Base-by-base conservation (phyloP, 129 eudicot genomes). In the Smallanthus sonchifolius region DNA sequence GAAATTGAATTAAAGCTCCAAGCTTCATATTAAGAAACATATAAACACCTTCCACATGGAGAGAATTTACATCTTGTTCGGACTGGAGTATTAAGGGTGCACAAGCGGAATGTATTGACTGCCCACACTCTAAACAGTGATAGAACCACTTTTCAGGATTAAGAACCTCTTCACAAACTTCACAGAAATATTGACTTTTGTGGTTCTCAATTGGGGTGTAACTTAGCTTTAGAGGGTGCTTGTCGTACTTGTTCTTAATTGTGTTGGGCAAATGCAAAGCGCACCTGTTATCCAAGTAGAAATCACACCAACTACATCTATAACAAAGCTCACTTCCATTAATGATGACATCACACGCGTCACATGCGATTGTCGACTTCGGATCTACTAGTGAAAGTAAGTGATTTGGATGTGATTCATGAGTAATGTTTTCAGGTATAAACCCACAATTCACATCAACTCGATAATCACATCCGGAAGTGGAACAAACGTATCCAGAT, bases 231-330 rank as follows among this genome's bases (percentile, higher is more conserved):
- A 77, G 37, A 7, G 71, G 64, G 47, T 77, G 77, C 51, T 59
- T 43, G 40, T 77, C 82, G 14, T 42, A 71, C 65, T 39, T 71
- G 69, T 71, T 44, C 44, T 30, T 78, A 6, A 78, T 52, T 52
- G 44, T 51, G 51, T 40, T 7, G 3, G 82, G 73, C 54, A 75
- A 75, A 16, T 34, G 19, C 28, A 13, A 6, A 48, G 65, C 77
- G 43, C 83, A 72, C 13, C 1, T 6, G 8, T 0, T 2, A 62
- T 51, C 28, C 14, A 79, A 4, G 43, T 15, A 69, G 42, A 48
- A 51, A 39, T 42, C 38, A 34, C 60, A 52, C 10, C 5, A 2
- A 3, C 8, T 17, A 44, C 68, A 63, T 7, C n/a, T 8, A 16
- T 4, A 79, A 6, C 2, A 16, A 7, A 49, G 24, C 6, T 10